phyloP scores from a whole-genome alignment of 352 stramenopile genomes.

The Globisporangium orthogonon region DNA sequence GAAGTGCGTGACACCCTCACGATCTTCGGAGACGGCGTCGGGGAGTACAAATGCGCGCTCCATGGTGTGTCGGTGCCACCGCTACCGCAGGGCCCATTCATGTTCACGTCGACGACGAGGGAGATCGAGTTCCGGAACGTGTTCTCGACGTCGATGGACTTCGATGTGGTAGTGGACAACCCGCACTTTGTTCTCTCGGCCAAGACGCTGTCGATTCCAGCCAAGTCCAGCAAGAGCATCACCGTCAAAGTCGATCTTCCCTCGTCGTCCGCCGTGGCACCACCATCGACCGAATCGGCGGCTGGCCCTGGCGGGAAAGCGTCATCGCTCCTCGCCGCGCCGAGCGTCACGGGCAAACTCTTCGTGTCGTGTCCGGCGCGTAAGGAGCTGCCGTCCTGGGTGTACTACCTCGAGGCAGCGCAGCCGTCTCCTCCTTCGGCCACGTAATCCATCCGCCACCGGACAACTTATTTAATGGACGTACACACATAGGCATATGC shows the following conservation, averaged over 20 bases:
- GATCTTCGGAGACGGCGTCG: constrained; percentile 49
- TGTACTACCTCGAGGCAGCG: constrained; percentile 76
- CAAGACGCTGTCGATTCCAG: constrained; percentile 52
- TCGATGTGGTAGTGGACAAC: constrained; percentile 78
- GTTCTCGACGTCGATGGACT: constrained; percentile 69
- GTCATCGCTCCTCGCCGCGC: background rate
- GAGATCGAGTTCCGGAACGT: constrained; percentile 91
- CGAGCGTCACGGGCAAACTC: constrained; percentile 56
- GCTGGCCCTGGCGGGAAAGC: constrained; percentile 1
- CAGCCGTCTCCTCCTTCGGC: background rate
- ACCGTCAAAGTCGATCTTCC: constrained; percentile 47
- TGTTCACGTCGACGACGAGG: constrained; percentile 39
- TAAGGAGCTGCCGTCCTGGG: constrained; percentile 74
- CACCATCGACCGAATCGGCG: constrained; percentile 1
- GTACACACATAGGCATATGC: background rate
- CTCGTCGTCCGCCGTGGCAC: background rate
- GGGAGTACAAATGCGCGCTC: constrained; percentile 83
- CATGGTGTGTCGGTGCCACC: constrained; percentile 71
- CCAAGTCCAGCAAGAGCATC: constrained; percentile 60
- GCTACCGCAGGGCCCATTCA: constrained; percentile 79
- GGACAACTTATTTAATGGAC: constrained; percentile 3
- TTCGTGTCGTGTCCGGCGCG: constrained; percentile 69
- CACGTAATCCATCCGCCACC: background rate
- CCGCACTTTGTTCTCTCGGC: constrained; percentile 53
- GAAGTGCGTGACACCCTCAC: constrained; percentile 78